Conservation (phyloP, 2,329 filamentous ascomycete genomes). For the Calonectria leucothoes region DNA sequence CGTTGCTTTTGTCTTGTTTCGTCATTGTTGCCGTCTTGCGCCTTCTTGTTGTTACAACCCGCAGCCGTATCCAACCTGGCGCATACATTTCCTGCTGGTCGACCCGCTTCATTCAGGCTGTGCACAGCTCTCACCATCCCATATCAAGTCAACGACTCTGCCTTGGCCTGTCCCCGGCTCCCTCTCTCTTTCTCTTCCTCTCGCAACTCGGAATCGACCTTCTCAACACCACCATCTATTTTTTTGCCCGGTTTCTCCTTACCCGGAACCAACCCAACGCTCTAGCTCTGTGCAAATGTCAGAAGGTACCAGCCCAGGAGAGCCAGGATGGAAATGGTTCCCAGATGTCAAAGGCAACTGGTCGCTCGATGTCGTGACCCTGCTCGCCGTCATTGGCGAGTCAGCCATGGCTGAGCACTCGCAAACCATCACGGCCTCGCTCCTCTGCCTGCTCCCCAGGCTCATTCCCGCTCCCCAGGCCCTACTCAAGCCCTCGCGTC, state of each 20-base stretch:
- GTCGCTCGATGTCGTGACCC: constrained; percentile 71
- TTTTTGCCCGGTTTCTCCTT: neutral
- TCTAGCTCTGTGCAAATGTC: neutral
- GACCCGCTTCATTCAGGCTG: constrained; percentile 7
- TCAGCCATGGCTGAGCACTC: constrained; percentile 67
- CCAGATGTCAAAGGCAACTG: constrained; percentile 57
- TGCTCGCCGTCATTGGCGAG: constrained; percentile 73
- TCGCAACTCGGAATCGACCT: neutral
- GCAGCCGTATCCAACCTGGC: neutral
- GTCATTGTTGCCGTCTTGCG: neutral
- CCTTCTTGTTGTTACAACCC: neutral
- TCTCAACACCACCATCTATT: neutral
- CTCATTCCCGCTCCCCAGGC: constrained; percentile 73
- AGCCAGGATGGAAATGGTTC: constrained; percentile 55
- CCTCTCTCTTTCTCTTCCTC: neutral
- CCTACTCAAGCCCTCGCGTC: constrained; percentile 67
- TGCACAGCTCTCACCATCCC: neutral
- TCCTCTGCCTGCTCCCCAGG: constrained; percentile 67
- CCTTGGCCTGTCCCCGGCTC: neutral
- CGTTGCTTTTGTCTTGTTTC: neutral
- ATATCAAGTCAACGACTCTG: constrained; percentile 6
- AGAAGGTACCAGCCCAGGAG: constrained; percentile 31
- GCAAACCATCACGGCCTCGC: constrained; percentile 69
- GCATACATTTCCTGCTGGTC: constrained; percentile 2
- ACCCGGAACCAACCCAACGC: neutral